Evolutionary conservation across 768 basidiomycete genomes (phyloP), one percentile per base, ranked within the genome.

Genomic region (Xanthoconium purpureum): DNA sequence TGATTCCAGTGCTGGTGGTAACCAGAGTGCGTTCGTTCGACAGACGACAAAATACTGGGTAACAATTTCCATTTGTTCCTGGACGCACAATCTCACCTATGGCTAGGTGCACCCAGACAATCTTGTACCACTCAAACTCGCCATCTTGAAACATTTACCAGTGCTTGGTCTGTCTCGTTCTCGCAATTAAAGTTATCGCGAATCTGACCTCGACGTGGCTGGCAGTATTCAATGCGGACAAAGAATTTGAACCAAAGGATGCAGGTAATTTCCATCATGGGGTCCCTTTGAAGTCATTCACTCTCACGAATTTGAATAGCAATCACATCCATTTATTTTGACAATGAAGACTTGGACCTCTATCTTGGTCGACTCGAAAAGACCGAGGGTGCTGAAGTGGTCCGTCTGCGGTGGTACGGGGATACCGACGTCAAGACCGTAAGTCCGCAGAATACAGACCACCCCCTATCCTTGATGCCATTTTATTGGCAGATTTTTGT

Each of bases 21-120:
- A 74, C 62, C 97, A 99, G 76, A 97, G 91, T 62, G 97, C 96
- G 2, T 99, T 99, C 66, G 91, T 98, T n/a, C 76, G 97, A 39
- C 94, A 97, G 73, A 99, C 97, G 35, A 98, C 97, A 12, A 99
- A 99, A 71, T 99, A 99, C 67, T 99, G 97, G 97, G 96, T 91
- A 68, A 50, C 71, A 64, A 17, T n/a, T n/a, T 35, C 12, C 18
- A 11, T 2, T 36, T 36, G 7, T 42, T 28, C 18, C 35, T 46
- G 18, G 6, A 39, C 32, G 15, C 36, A 12, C 35, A 46, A 8
- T 58, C 63, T 59, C 45, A 63, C 38, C 12, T 15, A 7, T 35
- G 4, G 20, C 39, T 28, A 82, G 81, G 81, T 96, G 3, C 96
- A 98, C 70, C 89, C 89, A 2, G 96, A 98, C 70, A 98, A 98